Evolutionary conservation across 108 stramenopile genomes (phyloP).

Genomic region (Cyclotella sp.): DNA sequence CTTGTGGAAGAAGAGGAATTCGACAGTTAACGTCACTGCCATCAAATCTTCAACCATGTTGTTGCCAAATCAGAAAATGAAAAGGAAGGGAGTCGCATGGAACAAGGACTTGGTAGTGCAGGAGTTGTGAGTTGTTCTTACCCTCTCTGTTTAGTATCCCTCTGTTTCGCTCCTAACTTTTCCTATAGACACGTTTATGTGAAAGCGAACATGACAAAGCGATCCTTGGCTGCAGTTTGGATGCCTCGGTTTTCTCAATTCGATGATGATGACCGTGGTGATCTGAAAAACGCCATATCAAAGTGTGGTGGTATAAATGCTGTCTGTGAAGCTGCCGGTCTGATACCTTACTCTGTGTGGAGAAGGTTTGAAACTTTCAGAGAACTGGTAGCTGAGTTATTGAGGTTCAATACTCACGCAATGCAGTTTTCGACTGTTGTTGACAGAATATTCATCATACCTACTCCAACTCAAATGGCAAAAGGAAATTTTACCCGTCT

Average conservation of each 20-base stretch:
- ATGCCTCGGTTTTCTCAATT: constrained; percentile 39
- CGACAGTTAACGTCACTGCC: background rate
- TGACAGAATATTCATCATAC: background rate
- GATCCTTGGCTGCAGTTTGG: constrained; percentile 21
- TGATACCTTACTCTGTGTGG: constrained; percentile 18
- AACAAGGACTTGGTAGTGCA: constrained; percentile 26
- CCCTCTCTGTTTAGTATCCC: background rate
- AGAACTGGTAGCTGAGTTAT: constrained; percentile 10
- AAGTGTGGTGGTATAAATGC: constrained; percentile 16
- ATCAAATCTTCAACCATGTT: background rate
- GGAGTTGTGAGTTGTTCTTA: constrained; percentile 25
- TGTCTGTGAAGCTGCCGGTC: constrained; percentile 11
- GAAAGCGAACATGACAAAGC: constrained; percentile 34
- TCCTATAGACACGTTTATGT: constrained; percentile 17
- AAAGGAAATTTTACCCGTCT: background rate
- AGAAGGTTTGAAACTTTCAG: background rate
- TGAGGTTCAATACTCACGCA: background rate
- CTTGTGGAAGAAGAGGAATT: constrained; percentile 37
- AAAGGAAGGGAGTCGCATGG: constrained; percentile 35
- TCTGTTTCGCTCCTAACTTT: background rate
- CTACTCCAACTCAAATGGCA: background rate
- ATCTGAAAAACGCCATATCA: constrained; percentile 35
- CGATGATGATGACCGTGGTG: constrained; percentile 27
- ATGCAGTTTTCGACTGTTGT: too few relatives aligned
- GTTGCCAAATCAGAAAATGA: background rate